Percentiles rank a stretch among this genome's conserved stretches.
Evolutionary conservation across 345 rosid species (phyloP).

Genomic region (Heritiera littoralis): DNA sequence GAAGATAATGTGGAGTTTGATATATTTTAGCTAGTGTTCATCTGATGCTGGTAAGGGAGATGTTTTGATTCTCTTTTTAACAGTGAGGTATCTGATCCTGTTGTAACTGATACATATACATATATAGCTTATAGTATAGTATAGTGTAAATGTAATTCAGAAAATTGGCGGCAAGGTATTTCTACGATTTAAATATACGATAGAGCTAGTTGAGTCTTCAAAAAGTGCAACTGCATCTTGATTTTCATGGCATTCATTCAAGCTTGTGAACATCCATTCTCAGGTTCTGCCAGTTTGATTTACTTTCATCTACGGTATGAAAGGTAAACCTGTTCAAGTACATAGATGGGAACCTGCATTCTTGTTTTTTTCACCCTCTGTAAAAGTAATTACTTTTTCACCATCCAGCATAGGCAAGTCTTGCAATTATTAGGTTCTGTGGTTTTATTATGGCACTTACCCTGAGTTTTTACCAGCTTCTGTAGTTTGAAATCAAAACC

Average conservation of each 20-base stretch:
- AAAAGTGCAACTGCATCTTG: background rate
- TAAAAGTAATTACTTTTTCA: too few relatives aligned
- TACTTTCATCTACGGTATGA: background rate
- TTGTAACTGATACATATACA: constrained; percentile 1
- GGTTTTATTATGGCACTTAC: too few relatives aligned
- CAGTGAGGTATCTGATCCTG: constrained; percentile 1
- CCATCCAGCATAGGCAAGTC: too few relatives aligned
- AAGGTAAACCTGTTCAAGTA: background rate
- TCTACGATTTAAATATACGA: background rate
- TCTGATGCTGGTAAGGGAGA: background rate
- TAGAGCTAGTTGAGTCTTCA: constrained; percentile 1
- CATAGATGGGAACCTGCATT: background rate
- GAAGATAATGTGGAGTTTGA: constrained; percentile 53
- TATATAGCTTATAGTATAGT: too few relatives aligned
- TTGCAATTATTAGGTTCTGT: too few relatives aligned
- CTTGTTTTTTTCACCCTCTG: background rate
- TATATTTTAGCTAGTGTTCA: constrained; percentile 45
- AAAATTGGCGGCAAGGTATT: background rate
- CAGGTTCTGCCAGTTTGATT: background rate
- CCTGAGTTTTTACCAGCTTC: too few relatives aligned
- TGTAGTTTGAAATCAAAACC: too few relatives aligned
- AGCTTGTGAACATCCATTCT: background rate
- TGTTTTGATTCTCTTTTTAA: background rate
- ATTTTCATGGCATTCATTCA: background rate
- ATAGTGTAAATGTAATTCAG: constrained; percentile 15